phyloP scores from a whole-genome alignment of 495 filamentous ascomycete genomes.

The Tuber aestivum region DNA sequence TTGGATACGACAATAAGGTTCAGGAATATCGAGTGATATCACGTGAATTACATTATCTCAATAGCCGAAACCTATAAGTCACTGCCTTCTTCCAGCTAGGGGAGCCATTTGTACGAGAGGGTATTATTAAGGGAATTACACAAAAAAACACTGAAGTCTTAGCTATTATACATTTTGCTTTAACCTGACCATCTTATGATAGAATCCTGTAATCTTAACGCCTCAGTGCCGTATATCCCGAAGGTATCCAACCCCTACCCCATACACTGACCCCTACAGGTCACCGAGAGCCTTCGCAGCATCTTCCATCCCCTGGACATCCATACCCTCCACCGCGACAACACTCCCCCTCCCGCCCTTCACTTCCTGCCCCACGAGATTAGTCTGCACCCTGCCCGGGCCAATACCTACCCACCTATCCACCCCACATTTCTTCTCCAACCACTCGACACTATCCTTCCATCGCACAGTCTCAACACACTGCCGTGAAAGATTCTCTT shows the following conservation, averaged over 20 bases:
- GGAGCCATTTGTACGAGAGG: neutral
- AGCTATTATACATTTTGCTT: neutral
- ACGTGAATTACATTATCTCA: neutral
- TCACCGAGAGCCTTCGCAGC: conserved; percentile 65
- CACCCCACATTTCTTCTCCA: conserved; percentile 80
- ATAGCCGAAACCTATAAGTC: neutral
- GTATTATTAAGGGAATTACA: neutral
- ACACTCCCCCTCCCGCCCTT: conserved; percentile 75
- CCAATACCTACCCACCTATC: conserved; percentile 88
- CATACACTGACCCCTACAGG: conserved; percentile 5
- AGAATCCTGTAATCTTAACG: neutral
- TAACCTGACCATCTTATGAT: neutral
- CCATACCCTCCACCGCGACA: conserved; percentile 86
- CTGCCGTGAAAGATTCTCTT: conserved; percentile 66
- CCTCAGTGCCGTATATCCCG: neutral
- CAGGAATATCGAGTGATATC: neutral
- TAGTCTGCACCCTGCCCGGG: conserved; percentile 88
- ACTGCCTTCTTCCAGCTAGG: neutral
- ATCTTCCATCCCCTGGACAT: conserved; percentile 73
- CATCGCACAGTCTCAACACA: conserved; percentile 85
- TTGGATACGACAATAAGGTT: neutral
- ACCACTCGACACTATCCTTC: conserved; percentile 86
- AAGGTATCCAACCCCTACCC: neutral
- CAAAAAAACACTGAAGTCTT: neutral
- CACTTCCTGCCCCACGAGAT: conserved; percentile 92